Evolutionary conservation across 176 grass and related monocot genomes (phyloP).

Genomic region (Oryza glaberrima): DNA sequence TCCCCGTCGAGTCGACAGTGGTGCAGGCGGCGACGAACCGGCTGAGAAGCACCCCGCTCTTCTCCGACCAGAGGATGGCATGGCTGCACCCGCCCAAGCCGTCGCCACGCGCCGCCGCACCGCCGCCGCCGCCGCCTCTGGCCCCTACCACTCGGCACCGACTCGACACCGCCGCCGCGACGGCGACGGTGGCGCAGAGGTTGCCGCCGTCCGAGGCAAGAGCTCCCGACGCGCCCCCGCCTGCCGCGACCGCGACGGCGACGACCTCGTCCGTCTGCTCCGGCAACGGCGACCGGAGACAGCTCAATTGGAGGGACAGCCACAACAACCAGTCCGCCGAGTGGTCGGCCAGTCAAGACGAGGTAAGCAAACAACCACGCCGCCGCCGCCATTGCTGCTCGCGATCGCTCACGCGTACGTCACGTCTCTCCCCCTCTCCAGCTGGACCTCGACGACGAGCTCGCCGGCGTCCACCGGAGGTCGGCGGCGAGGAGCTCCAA

Average conservation of each 20-base stretch:
- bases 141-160: neutral
- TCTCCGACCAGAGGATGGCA: constrained; percentile 62
- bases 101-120: neutral
- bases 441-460: constrained; percentile 54
- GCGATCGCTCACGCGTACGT: neutral
- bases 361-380: constrained; percentile 9
- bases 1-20: constrained; percentile 41
- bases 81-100: constrained; percentile 52
- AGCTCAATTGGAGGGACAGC: constrained; percentile 12
- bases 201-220: neutral
- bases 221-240: neutral
- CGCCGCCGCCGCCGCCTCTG: neutral
- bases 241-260: neutral
- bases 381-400: neutral
- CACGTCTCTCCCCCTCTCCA: neutral
- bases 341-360: constrained; percentile 44
- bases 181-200: neutral
- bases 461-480: neutral
- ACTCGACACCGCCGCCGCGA: neutral
- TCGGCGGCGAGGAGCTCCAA: constrained; percentile 43
- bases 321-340: neutral
- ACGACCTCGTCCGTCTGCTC: constrained; percentile 53
- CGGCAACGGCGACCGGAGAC: constrained; percentile 42
- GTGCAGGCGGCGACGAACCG: constrained; percentile 43
- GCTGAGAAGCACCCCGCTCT: constrained; percentile 46